These are phyloP conservation scores for Ophiostoma populinum DNA, from an alignment of 2,329 filamentous ascomycete genomes.

Conservation along the genomic window DNA sequence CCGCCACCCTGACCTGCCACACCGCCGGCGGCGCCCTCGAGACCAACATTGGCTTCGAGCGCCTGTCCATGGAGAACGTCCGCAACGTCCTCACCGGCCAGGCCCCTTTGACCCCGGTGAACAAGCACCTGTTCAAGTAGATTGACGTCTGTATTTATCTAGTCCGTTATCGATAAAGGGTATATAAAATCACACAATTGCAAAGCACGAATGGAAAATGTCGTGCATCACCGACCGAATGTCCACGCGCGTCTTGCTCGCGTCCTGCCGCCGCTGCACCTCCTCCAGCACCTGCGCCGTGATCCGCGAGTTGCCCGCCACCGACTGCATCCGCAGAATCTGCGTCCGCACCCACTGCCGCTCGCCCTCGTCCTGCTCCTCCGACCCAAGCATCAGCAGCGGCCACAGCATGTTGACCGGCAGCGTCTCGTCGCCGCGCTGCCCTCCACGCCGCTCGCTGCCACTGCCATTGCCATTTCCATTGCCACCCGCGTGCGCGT, in stretches of 20 bases:
- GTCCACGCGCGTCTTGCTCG: conserved; percentile 22
- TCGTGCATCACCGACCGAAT: conserved; percentile 28
- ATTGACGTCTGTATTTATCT: neutral
- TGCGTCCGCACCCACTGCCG: conserved; percentile 32
- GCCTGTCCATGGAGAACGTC: conserved; percentile 35
- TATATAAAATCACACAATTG: conserved; percentile 25
- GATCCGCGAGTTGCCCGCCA: conserved; percentile 26
- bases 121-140: conserved; percentile 27
- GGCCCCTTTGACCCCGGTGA: conserved; percentile 32
- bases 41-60: conserved; percentile 35
- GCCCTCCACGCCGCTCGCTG: too few relatives aligned
- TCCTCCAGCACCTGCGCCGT: conserved; percentile 28
- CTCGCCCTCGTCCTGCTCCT: conserved; percentile 31
- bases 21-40: conserved; percentile 38
- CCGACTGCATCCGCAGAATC: conserved; percentile 29
- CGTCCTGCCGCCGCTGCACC: conserved; percentile 26
- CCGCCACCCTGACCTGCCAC: conserved; percentile 28
- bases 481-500: too few relatives aligned
- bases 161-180: neutral
- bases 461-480: too few relatives aligned
- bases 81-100: conserved; percentile 22
- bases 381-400: conserved; percentile 35
- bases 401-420: conserved; percentile 42
- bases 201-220: conserved; percentile 34
- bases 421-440: conserved; percentile 23